Conservation (phyloP, 73 alveolate species). For the Paramecium bursaria region DNA sequence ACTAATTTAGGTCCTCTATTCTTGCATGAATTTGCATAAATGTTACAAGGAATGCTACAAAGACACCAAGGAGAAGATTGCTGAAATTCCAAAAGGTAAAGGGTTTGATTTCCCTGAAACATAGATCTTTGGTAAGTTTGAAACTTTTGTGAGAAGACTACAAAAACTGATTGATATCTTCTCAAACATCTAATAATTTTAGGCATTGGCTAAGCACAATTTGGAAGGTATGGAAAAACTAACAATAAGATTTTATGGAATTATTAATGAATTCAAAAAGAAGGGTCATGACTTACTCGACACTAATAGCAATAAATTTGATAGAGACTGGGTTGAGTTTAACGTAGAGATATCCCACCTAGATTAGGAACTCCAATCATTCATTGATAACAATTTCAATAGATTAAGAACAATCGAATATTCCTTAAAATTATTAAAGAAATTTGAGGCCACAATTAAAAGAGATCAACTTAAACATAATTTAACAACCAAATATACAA, state of each 20-base stretch:
- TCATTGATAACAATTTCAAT: conserved; percentile 98
- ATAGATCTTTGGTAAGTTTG: conserved; percentile 99
- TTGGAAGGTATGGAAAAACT: conserved; percentile 98
- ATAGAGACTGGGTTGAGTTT: conserved; percentile 99
- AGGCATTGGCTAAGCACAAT: conserved; percentile 97
- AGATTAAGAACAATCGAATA: conserved; percentile 97
- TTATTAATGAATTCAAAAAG: conserved; percentile 94
- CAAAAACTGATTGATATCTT: conserved; percentile 98
- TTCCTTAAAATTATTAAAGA: conserved; percentile 95
- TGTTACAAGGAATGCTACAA: conserved; percentile 92
- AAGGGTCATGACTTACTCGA: conserved; percentile 95
- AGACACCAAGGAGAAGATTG: conserved; percentile 98
- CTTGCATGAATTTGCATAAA: conserved; percentile 89
- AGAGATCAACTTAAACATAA: conserved; percentile 93
- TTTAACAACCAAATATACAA: conserved; percentile 88
- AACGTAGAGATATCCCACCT: conserved; percentile 98
- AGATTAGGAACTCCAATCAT: conserved; percentile 97
- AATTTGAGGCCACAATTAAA: conserved; percentile 97
- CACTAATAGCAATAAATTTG: conserved; percentile 81
- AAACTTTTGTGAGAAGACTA: conserved; percentile 99
- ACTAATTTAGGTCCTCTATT: conserved; percentile 92
- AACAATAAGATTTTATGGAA: conserved; percentile 90
- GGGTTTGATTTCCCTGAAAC: conserved; percentile 99
- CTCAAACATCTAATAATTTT: conserved; percentile 96
- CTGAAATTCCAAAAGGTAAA: conserved; percentile 99